Evolutionary conservation across 2,329 filamentous ascomycete species (phyloP), one percentile per base, ranked within the genome.

Genomic region (Fusarium lateritium): DNA sequence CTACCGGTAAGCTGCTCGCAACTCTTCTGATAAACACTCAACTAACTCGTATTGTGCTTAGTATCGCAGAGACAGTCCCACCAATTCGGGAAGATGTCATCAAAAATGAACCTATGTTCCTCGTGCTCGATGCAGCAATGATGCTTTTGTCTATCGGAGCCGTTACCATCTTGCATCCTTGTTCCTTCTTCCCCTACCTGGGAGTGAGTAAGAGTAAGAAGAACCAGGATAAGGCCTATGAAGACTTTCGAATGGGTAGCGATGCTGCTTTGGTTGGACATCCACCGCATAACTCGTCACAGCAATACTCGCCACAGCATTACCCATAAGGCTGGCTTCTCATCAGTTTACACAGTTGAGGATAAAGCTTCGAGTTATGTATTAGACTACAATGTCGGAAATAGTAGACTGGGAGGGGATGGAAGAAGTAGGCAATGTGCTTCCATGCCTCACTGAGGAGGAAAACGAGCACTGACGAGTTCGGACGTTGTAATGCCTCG

Each of bases 41-140:
- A 7, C 50, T 69, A 14, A 68, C 7, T 9, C 11, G 0, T 9
- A 10, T 1, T 19, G 6, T 36, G 51, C 2, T 5, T 34, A 71
- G 69, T 28, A 62, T 72, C 13, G 46, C 61, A 4, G 69, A 71
- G 28, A 72, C 55, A 3, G 31, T 70, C 14, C 67, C 67, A 2
- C 47, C 39, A 7, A 58, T 65, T 13, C 44, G 46, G 0, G 45
- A 33, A 14, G 53, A 67, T 17, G 69, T 71, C 5, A 43, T 67
- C 13, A 57, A 45, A 17, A 71, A 71, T 13, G 69, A 71, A 17
- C 33, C 69, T 9, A 51, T 70, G 2, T 71, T 71, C 58, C 40
- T 67, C 11, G 62, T 58, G 2, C 47, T 71, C 13, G 69, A 71
- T 4, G 62, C 62, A 5, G 42, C 62, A 0, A 58, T 63, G 52